Evolutionary conservation across 2,329 filamentous ascomycete species (phyloP).

Genomic region (Epichloe uncinata): DNA sequence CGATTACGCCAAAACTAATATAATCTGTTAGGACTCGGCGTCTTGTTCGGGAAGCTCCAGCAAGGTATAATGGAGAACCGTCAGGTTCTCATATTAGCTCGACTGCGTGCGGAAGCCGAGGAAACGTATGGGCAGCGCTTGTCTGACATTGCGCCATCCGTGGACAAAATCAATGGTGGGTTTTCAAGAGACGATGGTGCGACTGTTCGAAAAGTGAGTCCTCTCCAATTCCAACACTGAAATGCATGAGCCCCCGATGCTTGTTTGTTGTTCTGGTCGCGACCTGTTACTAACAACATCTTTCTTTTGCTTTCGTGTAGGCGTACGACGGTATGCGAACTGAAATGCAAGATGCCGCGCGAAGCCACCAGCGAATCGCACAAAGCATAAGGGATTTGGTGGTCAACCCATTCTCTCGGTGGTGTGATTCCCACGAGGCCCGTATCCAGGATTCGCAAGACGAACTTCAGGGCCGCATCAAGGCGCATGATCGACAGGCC

Average conservation of each 20-base stretch:
- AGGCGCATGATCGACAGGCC: constrained; percentile 82
- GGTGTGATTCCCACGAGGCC: constrained; percentile 89
- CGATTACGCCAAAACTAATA: constrained; percentile 6
- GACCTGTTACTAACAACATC: constrained; percentile 8
- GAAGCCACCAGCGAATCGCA: constrained; percentile 88
- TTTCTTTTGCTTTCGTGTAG: constrained; percentile 28
- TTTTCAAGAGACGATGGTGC: constrained; percentile 90
- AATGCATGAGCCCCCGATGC: not conserved
- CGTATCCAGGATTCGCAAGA: constrained; percentile 91
- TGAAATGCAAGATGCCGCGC: constrained; percentile 84
- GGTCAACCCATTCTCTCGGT: constrained; percentile 83
- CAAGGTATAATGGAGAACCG: constrained; percentile 93
- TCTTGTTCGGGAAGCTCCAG: constrained; percentile 92
- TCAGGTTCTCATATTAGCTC: constrained; percentile 81
- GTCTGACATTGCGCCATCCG: constrained; percentile 65
- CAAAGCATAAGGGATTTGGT: constrained; percentile 94
- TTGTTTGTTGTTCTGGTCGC: not conserved
- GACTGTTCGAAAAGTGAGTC: constrained; percentile 74
- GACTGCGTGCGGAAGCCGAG: constrained; percentile 90
- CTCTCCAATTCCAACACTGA: not conserved
- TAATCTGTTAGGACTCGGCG: constrained; percentile 54
- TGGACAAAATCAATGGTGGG: constrained; percentile 71
- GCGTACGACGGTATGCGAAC: constrained; percentile 86
- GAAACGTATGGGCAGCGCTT: constrained; percentile 75
- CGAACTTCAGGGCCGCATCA: constrained; percentile 80